phyloP scores from a whole-genome alignment of 2,329 filamentous ascomycete genomes.

The Leptographium wingfieldii region DNA sequence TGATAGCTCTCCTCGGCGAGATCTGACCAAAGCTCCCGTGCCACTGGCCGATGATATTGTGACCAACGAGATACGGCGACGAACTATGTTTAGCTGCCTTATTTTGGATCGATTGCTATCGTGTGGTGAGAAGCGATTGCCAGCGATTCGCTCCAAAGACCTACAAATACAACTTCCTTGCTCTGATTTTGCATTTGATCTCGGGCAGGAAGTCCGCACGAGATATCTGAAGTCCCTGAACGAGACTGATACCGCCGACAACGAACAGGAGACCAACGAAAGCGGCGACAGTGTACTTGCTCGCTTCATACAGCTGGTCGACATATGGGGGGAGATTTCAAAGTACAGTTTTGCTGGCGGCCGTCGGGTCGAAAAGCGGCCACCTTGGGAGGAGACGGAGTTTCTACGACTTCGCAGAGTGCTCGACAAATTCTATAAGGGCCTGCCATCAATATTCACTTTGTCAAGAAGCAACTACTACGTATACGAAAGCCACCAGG shows the following conservation, averaged over 20 bases:
- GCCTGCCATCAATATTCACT: slow-evolving; percentile 42
- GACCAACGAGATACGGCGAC: slow-evolving; percentile 49
- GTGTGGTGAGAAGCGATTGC: slow-evolving; percentile 47
- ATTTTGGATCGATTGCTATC: slow-evolving; percentile 59
- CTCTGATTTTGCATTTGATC: slow-evolving; percentile 51
- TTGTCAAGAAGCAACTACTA: slow-evolving; percentile 50
- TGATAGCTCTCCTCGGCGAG: neutral
- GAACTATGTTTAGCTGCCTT: slow-evolving; percentile 65
- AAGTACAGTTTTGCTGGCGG: slow-evolving; percentile 40
- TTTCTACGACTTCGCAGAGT: slow-evolving; percentile 41
- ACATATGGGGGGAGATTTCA: slow-evolving; percentile 47
- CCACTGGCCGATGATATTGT: slow-evolving; percentile 29
- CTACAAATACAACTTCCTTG: slow-evolving; percentile 55
- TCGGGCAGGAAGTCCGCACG: slow-evolving; percentile 44
- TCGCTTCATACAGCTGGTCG: slow-evolving; percentile 43
- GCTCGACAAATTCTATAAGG: slow-evolving; percentile 38
- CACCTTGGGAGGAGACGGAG: slow-evolving; percentile 46
- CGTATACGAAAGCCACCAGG: slow-evolving; percentile 51
- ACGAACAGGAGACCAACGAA: slow-evolving; percentile 8
- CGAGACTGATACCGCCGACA: neutral
- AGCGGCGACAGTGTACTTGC: slow-evolving; percentile 34
- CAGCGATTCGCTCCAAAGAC: slow-evolving; percentile 46
- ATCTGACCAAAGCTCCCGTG: neutral
- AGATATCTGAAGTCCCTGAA: slow-evolving; percentile 27
- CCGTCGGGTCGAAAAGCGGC: slow-evolving; percentile 33